phyloP scores from a whole-genome alignment of 2,329 filamentous ascomycete species.

The Hymenotorrendiella dingleyae region DNA sequence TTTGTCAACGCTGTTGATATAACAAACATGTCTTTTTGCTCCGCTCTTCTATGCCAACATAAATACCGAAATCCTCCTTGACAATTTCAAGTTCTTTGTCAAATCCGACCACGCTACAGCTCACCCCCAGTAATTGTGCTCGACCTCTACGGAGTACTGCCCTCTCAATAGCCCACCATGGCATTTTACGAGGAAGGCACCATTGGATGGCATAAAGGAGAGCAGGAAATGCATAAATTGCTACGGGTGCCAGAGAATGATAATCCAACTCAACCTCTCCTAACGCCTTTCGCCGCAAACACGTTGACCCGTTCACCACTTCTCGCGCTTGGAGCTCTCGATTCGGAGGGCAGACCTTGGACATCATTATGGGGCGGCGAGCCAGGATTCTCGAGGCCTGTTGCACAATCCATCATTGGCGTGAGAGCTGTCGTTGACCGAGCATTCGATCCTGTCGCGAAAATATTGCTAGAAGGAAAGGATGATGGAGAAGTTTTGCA shows the following conservation, averaged over 20 bases:
- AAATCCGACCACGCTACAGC: not conserved
- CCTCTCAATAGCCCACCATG: constrained; percentile 11
- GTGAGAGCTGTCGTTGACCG: constrained; percentile 56
- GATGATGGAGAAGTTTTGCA: constrained; percentile 36
- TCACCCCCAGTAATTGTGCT: not conserved
- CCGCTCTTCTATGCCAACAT: not conserved
- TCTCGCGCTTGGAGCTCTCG: constrained; percentile 67
- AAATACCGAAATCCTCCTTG: constrained; percentile 2
- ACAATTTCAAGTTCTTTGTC: not conserved
- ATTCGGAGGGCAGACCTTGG: constrained; percentile 63
- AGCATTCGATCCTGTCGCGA: constrained; percentile 63
- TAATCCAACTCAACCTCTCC: constrained; percentile 62
- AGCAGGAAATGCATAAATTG: constrained; percentile 56
- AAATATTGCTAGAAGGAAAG: constrained; percentile 49
- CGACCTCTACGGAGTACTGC: no score
- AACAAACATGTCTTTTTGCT: not conserved
- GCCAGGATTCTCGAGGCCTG: constrained; percentile 57
- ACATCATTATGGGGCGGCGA: constrained; percentile 73
- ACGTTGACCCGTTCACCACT: constrained; percentile 59
- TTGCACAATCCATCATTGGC: constrained; percentile 59
- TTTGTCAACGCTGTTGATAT: no score
- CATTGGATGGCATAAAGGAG: constrained; percentile 59
- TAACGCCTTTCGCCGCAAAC: constrained; percentile 54
- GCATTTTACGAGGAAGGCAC: constrained; percentile 34
- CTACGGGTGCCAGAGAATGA: constrained; percentile 50